Conservation (phyloP, 2,329 filamentous ascomycete genomes). For the Magnaporthales sp. region DNA sequence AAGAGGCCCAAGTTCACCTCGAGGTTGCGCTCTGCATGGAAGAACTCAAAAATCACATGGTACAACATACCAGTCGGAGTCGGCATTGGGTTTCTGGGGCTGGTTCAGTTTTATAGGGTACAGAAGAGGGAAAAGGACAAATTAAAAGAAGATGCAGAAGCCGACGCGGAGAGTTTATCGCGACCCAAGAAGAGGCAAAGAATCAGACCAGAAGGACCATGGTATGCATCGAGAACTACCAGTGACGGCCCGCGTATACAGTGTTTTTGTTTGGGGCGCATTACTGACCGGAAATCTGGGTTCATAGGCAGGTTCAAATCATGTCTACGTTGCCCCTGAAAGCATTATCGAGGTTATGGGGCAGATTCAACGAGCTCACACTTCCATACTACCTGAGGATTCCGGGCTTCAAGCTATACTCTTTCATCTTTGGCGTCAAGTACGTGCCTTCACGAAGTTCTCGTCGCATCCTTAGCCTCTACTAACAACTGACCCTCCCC, state of each 20-base stretch:
- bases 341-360: conserved; percentile 82
- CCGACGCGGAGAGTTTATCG: conserved; percentile 18
- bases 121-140: conserved; percentile 45
- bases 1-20: conserved; percentile 41
- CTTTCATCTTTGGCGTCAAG: conserved; percentile 85
- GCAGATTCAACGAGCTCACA: conserved; percentile 79
- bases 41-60: conserved; percentile 63
- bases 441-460: conserved; percentile 21
- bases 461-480: background rate
- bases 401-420: conserved; percentile 86
- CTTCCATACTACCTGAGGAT: conserved; percentile 83
- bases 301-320: conserved; percentile 70
- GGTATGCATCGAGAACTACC: conserved; percentile 35
- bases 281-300: conserved; percentile 8
- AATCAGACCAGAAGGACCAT: conserved; percentile 76
- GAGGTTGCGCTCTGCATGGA: conserved; percentile 39
- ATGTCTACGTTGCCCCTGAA: conserved; percentile 92
- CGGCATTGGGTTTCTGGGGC: conserved; percentile 75
- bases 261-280: conserved; percentile 3
- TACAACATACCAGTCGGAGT: conserved; percentile 82
- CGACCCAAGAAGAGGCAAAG: conserved; percentile 45
- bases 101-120: conserved; percentile 77
- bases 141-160: conserved; percentile 23
- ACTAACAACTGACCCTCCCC: background rate
- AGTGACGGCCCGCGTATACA: background rate